phyloP scores from a whole-genome alignment of 2,329 filamentous ascomycete genomes.

The Cryphonectria radicalis region DNA sequence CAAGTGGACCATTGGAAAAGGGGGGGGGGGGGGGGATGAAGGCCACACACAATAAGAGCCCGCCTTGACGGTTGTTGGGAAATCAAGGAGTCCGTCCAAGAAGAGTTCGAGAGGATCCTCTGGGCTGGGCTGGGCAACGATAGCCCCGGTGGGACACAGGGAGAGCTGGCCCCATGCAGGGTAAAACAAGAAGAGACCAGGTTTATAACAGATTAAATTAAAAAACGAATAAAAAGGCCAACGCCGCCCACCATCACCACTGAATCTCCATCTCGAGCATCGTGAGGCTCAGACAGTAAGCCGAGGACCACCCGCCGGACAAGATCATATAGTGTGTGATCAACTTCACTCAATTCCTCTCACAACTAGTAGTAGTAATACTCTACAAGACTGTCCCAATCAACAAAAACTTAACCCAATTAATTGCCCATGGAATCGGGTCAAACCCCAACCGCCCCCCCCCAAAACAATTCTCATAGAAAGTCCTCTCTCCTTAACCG shows the following conservation, averaged over 20 bases:
- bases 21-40: conserved; percentile 21
- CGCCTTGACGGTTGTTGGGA: not conserved
- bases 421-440: not conserved
- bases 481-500: conserved; percentile 4
- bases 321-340: not conserved
- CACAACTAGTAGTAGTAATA: not conserved
- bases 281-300: not conserved
- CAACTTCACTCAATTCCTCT: conserved; percentile 1
- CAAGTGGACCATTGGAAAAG: not conserved
- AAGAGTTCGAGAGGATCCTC: too few relatives aligned
- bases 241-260: not conserved
- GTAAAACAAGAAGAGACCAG: not conserved
- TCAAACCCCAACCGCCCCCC: not conserved
- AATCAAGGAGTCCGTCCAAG: too few relatives aligned
- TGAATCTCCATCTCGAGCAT: not conserved
- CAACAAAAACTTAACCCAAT: not conserved
- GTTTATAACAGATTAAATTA: too few relatives aligned
- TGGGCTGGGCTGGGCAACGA: not conserved
- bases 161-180: too few relatives aligned
- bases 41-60: conserved; percentile 29
- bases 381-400: conserved; percentile 6
- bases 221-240: not conserved
- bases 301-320: not conserved
- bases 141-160: not conserved
- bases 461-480: not conserved